These are phyloP conservation scores for Silene coronaria DNA, from an alignment of 179 eudicot species.

Conservation along the genomic window DNA sequence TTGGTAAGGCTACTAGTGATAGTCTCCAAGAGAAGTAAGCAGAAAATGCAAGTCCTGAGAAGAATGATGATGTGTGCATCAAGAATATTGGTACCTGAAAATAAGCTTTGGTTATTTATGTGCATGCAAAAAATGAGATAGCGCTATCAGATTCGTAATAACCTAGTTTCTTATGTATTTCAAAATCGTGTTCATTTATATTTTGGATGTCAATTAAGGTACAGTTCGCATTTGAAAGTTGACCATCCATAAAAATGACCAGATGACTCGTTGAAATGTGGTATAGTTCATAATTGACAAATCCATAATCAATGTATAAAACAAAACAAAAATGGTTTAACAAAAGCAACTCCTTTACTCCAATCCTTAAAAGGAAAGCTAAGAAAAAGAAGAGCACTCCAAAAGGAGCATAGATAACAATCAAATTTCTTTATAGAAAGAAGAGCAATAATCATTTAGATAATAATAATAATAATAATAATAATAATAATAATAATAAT, in stretches of 20 bases:
- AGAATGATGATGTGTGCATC: slow-evolving; percentile 75
- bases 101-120: not conserved
- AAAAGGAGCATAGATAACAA: not conserved
- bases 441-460: not conserved
- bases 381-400: not conserved
- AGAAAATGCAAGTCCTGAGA: slow-evolving; percentile 81
- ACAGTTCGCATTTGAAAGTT: too few species aligned
- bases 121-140: not conserved
- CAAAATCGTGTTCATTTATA: too few species aligned
- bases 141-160: not conserved
- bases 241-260: too few species aligned
- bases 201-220: too few species aligned
- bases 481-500: too few species aligned
- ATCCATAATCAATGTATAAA: not conserved
- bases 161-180: not conserved
- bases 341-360: not conserved
- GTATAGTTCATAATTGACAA: not conserved
- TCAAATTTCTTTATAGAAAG: not conserved
- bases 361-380: not conserved
- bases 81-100: slow-evolving; percentile 76
- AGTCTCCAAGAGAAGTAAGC: slow-evolving; percentile 89
- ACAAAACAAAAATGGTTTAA: not conserved
- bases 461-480: too few species aligned
- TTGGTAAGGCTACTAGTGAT: slow-evolving; percentile 67
- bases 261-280: too few species aligned